A percentile compares a stretch with the other conserved stretches of the same genome.
Evolutionary conservation across 2,329 filamentous ascomycete genomes (phyloP).

Genomic region (Neurospora sp.): DNA sequence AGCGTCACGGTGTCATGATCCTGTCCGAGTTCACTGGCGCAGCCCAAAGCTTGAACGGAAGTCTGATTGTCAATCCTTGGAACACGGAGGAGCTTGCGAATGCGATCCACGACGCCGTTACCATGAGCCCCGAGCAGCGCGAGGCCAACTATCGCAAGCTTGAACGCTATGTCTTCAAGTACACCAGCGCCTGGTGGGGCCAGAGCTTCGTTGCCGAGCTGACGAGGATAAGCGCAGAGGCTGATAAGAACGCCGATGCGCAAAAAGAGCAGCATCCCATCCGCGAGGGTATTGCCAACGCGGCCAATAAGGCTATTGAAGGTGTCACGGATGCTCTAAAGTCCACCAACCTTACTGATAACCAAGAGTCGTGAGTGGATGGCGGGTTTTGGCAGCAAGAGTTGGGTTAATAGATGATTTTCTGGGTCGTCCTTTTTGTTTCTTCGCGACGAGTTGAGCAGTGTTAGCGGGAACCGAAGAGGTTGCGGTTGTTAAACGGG

Average conservation of each 20-base stretch:
- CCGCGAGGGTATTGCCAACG: slow-evolving; percentile 9
- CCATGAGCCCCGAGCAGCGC: slow-evolving; percentile 84
- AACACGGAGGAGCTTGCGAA: slow-evolving; percentile 93
- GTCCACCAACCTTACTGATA: not conserved
- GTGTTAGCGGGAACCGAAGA: not conserved
- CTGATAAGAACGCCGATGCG: slow-evolving; percentile 6
- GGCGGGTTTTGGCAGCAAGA: not conserved
- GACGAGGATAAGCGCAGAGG: slow-evolving; percentile 36
- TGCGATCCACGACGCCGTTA: slow-evolving; percentile 91
- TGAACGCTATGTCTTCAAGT: slow-evolving; percentile 92
- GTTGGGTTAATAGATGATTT: not conserved
- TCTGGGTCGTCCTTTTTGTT: not conserved
- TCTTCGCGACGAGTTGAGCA: not conserved
- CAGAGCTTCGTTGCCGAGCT: slow-evolving; percentile 85
- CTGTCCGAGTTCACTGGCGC: slow-evolving; percentile 95
- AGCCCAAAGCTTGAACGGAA: slow-evolving; percentile 87
- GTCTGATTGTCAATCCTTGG: slow-evolving; percentile 95
- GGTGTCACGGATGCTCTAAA: slow-evolving; percentile 7
- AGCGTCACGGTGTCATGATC: slow-evolving; percentile 87
- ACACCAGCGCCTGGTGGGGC: slow-evolving; percentile 96
- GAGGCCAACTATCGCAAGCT: slow-evolving; percentile 83
- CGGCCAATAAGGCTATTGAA: slow-evolving; percentile 10
- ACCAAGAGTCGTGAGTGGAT: not conserved
- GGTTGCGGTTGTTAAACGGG: not conserved
- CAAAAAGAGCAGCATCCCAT: not conserved